Conservation (phyloP, 2,329 filamentous ascomycete genomes). For the Tolypocladium ovalisporum region DNA sequence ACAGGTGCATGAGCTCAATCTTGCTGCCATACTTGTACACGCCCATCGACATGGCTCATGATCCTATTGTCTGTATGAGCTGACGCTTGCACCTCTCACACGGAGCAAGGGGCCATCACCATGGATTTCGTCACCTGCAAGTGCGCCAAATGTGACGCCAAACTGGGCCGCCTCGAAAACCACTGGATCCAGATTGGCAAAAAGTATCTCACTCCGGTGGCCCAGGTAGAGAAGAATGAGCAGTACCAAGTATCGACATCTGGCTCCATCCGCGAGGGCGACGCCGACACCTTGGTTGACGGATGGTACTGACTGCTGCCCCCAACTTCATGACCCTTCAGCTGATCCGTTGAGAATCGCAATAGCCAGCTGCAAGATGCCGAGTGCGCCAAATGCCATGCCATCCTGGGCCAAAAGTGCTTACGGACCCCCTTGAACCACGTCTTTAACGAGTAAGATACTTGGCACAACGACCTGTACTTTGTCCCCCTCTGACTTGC, state of each 20-base stretch:
- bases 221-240: conserved; percentile 9
- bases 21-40: neutral
- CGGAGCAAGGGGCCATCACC: neutral
- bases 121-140: conserved; percentile 26
- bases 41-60: neutral
- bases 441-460: conserved; percentile 23
- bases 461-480: neutral
- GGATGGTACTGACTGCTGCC: conserved; percentile 15
- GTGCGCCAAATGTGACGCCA: conserved; percentile 20
- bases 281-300: conserved; percentile 22
- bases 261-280: conserved; percentile 17
- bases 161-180: conserved; percentile 22
- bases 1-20: neutral
- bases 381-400: conserved; percentile 18
- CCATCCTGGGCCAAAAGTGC: conserved; percentile 23
- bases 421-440: conserved; percentile 22
- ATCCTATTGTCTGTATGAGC: neutral
- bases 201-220: conserved; percentile 25
- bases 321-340: neutral
- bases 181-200: conserved; percentile 29
- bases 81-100: neutral
- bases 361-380: conserved; percentile 25
- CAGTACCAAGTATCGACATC: conserved; percentile 10
- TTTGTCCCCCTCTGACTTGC: neutral
- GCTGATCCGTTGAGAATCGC: neutral